These are phyloP conservation scores for Globisporangium iwayamae DNA, from an alignment of 352 stramenopile species.

Conservation along the genomic window DNA sequence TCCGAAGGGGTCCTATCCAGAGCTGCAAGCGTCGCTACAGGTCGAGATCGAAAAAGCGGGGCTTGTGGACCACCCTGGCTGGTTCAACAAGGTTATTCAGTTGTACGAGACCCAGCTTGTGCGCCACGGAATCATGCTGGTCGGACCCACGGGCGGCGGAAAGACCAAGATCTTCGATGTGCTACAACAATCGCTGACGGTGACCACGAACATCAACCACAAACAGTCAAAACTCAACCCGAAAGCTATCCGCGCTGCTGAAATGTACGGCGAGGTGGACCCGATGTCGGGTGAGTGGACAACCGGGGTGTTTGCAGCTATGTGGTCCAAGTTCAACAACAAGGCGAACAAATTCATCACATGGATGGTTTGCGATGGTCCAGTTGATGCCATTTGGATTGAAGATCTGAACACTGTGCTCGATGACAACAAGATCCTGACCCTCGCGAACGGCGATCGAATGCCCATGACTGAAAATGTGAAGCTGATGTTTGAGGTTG, in stretches of 20 bases:
- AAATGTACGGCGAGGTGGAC: conserved; percentile 99
- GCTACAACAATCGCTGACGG: conserved; percentile 90
- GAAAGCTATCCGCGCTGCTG: conserved; percentile 95
- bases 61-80: conserved; percentile 84
- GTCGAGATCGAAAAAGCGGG: conserved; percentile 91
- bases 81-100: conserved; percentile 96
- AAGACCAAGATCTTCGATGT: conserved; percentile 98
- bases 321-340: conserved; percentile 99
- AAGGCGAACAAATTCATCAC: conserved; percentile 98
- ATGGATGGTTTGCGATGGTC: conserved; percentile 97
- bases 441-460: conserved; percentile 95
- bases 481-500: conserved; percentile 97
- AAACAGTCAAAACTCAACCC: conserved; percentile 97
- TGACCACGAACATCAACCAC: conserved; percentile 91
- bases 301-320: conserved; percentile 96
- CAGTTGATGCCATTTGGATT: conserved; percentile 98
- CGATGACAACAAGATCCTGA: conserved; percentile 98
- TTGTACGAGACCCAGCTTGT: conserved; percentile 98
- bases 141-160: conserved; percentile 94
- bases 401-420: conserved; percentile 98
- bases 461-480: conserved; percentile 99
- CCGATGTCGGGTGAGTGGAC: conserved; percentile 97
- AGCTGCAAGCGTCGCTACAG: conserved; percentile 88
- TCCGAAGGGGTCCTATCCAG: conserved; percentile 95
- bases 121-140: conserved; percentile 98